Conservation (phyloP, 2,329 filamentous ascomycete genomes). For the Xylariaceae sp. region DNA sequence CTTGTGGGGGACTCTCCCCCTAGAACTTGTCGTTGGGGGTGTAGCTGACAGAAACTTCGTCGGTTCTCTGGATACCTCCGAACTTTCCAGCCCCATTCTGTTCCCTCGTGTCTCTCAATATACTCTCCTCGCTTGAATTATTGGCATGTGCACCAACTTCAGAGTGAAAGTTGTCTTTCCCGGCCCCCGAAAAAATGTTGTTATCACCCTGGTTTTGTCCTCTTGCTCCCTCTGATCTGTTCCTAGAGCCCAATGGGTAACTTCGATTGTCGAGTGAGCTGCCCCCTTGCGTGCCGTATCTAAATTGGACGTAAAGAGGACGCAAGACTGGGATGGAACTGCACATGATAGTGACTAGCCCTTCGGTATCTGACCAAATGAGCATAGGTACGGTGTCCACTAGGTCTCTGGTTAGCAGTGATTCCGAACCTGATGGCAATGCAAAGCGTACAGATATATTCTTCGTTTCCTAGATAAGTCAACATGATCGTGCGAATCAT, state of each 20-base stretch:
- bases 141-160: not conserved
- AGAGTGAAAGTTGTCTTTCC: not conserved
- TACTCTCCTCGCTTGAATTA: constrained; percentile 4
- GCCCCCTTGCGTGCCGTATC: not conserved
- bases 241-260: not conserved
- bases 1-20: no score
- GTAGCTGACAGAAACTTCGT: constrained; percentile 6
- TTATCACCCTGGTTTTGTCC: not conserved
- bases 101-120: not conserved
- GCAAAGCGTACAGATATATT: constrained; percentile 35
- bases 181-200: not conserved
- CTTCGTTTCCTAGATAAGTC: constrained; percentile 25
- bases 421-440: constrained; percentile 27
- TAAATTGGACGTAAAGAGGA: constrained; percentile 38
- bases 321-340: constrained; percentile 44
- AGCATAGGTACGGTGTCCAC: constrained; percentile 42
- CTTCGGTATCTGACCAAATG: constrained; percentile 44
- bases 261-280: not conserved
- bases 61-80: constrained; percentile 3
- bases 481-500: constrained; percentile 36
- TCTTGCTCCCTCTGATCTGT: not conserved
- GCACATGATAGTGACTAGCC: constrained; percentile 44
- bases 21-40: no score
- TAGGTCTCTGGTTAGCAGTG: constrained; percentile 17
- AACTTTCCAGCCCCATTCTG: no score